A percentile compares a stretch with the other conserved stretches of the same genome.
Conservation (phyloP, 352 stramenopile genomes). For the Globisporangium ultimum region DNA sequence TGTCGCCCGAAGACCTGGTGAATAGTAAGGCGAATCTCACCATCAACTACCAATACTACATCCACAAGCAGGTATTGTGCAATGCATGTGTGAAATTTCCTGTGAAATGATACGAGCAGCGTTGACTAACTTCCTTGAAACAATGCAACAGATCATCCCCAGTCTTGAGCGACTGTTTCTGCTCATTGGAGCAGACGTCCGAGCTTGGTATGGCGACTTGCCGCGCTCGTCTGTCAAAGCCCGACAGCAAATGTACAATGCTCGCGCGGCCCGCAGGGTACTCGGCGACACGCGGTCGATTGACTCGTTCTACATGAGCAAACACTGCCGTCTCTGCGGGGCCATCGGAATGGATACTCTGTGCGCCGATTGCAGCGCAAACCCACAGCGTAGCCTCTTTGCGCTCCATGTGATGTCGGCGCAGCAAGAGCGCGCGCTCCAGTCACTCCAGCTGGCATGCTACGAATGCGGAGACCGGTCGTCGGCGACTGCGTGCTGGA, state of each 20-base stretch:
- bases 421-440: slow-evolving; percentile 36
- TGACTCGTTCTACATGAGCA: slow-evolving; percentile 84
- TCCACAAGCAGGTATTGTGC: slow-evolving; percentile 74
- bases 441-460: slow-evolving; percentile 37
- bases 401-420: slow-evolving; percentile 43
- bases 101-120: too few species aligned
- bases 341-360: slow-evolving; percentile 48
- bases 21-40: slow-evolving; percentile 34
- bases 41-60: slow-evolving; percentile 94
- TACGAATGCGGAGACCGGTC: slow-evolving; percentile 50
- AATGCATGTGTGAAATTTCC: too few species aligned
- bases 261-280: slow-evolving; percentile 17
- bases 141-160: slow-evolving; percentile 50
- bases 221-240: slow-evolving; percentile 62
- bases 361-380: slow-evolving; percentile 44
- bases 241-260: slow-evolving; percentile 25
- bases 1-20: slow-evolving; percentile 73
- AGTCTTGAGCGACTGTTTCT: slow-evolving; percentile 85
- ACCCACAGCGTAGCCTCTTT: slow-evolving; percentile 69
- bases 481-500: slow-evolving; percentile 39
- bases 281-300: slow-evolving; percentile 39
- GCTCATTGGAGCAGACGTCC: slow-evolving; percentile 74
- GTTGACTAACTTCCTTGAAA: not conserved
- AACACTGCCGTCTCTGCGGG: slow-evolving; percentile 74
- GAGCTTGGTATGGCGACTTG: slow-evolving; percentile 65